A percentile compares a stretch with the other conserved stretches of the same genome.
Conservation (phyloP, 1,139 yeast species). For the Yamadazyma aaseri region DNA sequence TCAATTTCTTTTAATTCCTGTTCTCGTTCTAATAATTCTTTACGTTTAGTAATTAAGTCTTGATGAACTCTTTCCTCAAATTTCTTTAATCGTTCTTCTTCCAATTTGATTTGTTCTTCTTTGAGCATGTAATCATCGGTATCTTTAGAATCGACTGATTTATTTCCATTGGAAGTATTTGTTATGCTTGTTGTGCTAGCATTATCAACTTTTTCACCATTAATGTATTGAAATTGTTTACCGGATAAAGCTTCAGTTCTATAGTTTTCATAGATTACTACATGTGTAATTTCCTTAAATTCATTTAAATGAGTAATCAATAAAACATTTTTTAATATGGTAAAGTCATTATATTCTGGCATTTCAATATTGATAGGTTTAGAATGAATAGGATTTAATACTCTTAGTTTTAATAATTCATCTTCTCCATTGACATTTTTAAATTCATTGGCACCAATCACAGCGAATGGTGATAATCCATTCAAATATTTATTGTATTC, state of each 20-base stretch:
- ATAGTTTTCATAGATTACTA: conserved; percentile 64
- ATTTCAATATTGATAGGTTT: conserved; percentile 53
- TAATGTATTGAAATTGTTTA: conserved; percentile 43
- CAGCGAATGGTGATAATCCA: conserved; percentile 40
- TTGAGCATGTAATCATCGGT: conserved; percentile 56
- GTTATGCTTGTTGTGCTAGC: conserved; percentile 6
- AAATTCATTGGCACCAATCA: conserved; percentile 45
- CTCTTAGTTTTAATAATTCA: conserved; percentile 37
- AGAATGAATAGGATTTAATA: conserved; percentile 33
- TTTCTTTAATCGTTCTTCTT: conserved; percentile 75
- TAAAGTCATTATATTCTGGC: conserved; percentile 60
- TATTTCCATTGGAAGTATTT: conserved; percentile 2
- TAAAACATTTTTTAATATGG: conserved; percentile 62
- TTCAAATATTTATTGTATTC: conserved; percentile 48
- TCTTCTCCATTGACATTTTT: conserved; percentile 35
- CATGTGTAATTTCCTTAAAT: conserved; percentile 68
- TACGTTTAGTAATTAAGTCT: conserved; percentile 79
- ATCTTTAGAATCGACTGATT: conserved; percentile 17
- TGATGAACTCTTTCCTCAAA: conserved; percentile 88
- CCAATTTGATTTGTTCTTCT: conserved; percentile 78
- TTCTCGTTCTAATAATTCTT: conserved; percentile 84
- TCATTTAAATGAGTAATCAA: conserved; percentile 79
- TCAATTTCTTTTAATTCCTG: conserved; percentile 83
- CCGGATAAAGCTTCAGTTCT: conserved; percentile 65
- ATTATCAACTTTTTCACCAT: conserved; percentile 17